Evolutionary conservation across 148 eudicot genomes (phyloP).

Genomic region (Nepenthes mirabilis): DNA sequence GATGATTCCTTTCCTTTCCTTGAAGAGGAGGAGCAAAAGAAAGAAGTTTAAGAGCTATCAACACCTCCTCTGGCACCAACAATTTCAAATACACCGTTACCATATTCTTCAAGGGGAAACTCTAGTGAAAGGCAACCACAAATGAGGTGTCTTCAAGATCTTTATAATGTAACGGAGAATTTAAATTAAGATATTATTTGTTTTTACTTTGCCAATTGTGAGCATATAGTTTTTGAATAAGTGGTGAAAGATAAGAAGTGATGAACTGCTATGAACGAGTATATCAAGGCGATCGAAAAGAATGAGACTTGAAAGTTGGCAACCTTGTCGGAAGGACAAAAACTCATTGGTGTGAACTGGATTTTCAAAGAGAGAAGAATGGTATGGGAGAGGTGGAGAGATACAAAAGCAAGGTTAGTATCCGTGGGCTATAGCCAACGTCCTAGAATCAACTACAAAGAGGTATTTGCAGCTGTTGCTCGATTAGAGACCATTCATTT

Average conservation of each 20-base stretch:
- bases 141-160: too few relatives aligned
- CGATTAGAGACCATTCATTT: slow-evolving; percentile 2
- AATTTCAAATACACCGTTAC: too few relatives aligned
- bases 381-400: background rate
- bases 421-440: background rate
- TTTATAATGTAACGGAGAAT: too few relatives aligned
- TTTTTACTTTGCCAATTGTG: background rate
- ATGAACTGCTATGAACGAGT: slow-evolving; percentile 1
- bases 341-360: slow-evolving; percentile 2
- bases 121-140: too few relatives aligned
- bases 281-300: slow-evolving; percentile 1
- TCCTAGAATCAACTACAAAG: background rate
- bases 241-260: background rate
- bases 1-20: too few relatives aligned
- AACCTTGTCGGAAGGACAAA: background rate
- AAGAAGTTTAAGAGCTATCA: too few relatives aligned
- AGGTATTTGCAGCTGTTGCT: slow-evolving; percentile 6
- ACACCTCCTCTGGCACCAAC: too few relatives aligned
- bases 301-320: slow-evolving; percentile 3
- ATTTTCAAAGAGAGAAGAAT: background rate
- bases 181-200: too few relatives aligned
- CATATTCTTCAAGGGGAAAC: too few relatives aligned
- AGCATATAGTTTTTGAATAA: background rate
- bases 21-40: too few relatives aligned
- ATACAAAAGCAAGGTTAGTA: slow-evolving; percentile 2